Evolutionary conservation across 371 early-diverging fungal genomes (phyloP).

Genomic region (Haplosporangium sp.): DNA sequence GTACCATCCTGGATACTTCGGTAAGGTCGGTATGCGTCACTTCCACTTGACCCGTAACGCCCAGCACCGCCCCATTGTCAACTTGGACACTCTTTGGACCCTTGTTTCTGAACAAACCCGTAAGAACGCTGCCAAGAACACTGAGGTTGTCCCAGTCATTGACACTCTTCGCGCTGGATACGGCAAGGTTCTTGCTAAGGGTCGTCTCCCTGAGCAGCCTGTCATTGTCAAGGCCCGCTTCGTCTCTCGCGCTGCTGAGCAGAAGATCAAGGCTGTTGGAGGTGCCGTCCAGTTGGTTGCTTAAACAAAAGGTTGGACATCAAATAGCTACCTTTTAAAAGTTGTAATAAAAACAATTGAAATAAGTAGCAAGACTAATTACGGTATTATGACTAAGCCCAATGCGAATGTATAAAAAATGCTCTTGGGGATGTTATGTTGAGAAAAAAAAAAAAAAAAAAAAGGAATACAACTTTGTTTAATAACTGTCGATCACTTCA

Average conservation of each 20-base stretch:
- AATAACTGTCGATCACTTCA: no score
- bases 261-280: conserved; percentile 99
- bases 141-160: conserved; percentile 94
- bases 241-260: conserved; percentile 95
- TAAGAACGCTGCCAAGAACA: conserved; percentile 86
- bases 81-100: conserved; percentile 96
- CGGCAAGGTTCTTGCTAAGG: conserved; percentile 98
- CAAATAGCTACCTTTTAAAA: conserved; percentile 2
- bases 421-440: no score
- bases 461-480: no score
- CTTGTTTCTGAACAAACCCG: conserved; percentile 94
- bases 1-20: conserved; percentile 99
- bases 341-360: conserved; percentile 22
- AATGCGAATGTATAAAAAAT: no score
- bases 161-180: conserved; percentile 93
- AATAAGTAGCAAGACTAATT: not conserved
- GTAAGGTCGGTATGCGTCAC: conserved; percentile 99
- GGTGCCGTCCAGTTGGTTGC: conserved; percentile 78
- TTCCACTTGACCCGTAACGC: conserved; percentile 98
- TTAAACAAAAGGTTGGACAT: conserved; percentile 30
- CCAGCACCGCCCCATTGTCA: conserved; percentile 90
- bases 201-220: conserved; percentile 91
- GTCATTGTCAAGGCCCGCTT: conserved; percentile 98
- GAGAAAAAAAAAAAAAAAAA: no score
- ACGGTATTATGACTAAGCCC: no score